Percentiles rank a stretch among this genome's conserved stretches.
These are phyloP conservation scores for Rhizoctonia solani DNA, from an alignment of 1,284 basidiomycete genomes.

Conservation along the genomic window DNA sequence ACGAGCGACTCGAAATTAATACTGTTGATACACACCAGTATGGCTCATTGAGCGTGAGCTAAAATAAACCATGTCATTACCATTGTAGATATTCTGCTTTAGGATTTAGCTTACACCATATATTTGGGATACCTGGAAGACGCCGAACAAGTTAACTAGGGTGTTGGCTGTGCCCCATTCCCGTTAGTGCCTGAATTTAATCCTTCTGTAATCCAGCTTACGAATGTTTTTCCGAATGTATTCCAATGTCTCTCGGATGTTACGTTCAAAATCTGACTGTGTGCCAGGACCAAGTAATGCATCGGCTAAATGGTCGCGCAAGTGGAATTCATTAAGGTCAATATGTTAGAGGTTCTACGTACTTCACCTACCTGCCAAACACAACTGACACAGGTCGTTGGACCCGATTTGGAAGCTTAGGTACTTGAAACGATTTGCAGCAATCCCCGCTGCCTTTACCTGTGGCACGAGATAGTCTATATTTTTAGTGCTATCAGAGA, in stretches of 20 bases:
- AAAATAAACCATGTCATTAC: neutral
- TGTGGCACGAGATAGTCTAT: conserved; percentile 45
- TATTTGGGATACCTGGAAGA: conserved; percentile 46
- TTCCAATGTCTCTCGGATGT: conserved; percentile 45
- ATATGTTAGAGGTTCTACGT: neutral
- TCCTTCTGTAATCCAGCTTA: conserved; percentile 39
- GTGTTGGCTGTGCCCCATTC: conserved; percentile 22
- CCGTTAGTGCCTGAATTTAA: conserved; percentile 34
- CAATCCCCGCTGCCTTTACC: conserved; percentile 40
- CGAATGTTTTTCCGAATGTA: conserved; percentile 44
- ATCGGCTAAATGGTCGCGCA: too few relatives aligned
- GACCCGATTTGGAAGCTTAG: conserved; percentile 48
- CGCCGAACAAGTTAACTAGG: conserved; percentile 43
- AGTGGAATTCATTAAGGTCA: neutral
- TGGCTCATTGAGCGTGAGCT: conserved; percentile 38
- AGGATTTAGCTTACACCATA: conserved; percentile 43
- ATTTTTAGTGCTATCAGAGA: neutral
- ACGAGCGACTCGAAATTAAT: neutral
- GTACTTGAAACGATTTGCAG: conserved; percentile 46
- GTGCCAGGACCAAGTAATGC: conserved; percentile 40
- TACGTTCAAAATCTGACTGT: conserved; percentile 44
- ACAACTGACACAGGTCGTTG: conserved; percentile 49
- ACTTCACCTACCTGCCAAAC: conserved; percentile 43
- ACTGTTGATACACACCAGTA: conserved; percentile 43
- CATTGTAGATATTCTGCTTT: too few relatives aligned